Conservation (phyloP, 1,284 basidiomycete species). For the Serendipita sp. region DNA sequence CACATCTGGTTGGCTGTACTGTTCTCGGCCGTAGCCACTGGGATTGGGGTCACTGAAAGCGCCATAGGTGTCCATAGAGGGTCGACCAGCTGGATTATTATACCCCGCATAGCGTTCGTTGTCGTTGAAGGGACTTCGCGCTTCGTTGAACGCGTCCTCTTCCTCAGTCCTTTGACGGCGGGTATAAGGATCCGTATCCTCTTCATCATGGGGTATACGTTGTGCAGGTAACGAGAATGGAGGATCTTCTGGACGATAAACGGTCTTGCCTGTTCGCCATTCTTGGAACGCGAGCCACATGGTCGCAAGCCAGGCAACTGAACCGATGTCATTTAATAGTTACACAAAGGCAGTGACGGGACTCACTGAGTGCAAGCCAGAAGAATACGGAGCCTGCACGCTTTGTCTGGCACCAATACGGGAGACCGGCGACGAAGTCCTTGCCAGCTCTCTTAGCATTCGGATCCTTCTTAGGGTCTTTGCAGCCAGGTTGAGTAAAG, state of each 20-base stretch:
- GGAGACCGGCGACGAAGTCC: conserved; percentile 49
- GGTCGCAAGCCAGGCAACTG: conserved; percentile 55
- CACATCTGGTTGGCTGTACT: conserved; percentile 33
- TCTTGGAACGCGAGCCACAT: conserved; percentile 47
- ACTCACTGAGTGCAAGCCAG: conserved; percentile 53
- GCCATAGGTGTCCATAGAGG: conserved; percentile 72
- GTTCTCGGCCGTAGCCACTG: conserved; percentile 41
- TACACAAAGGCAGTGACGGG: conserved; percentile 11
- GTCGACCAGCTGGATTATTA: conserved; percentile 24
- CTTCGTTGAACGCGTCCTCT: conserved; percentile 14
- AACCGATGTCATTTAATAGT: conserved; percentile 8
- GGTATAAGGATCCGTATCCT: conserved; percentile 10
- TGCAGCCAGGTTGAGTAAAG: conserved; percentile 74
- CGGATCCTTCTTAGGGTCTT: conserved; percentile 60
- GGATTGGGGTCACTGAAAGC: conserved; percentile 75
- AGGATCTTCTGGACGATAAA: conserved; percentile 41
- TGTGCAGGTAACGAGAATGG: conserved; percentile 46
- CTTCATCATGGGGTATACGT: conserved; percentile 19
- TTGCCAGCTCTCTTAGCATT: conserved; percentile 47
- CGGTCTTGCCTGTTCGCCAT: conserved; percentile 56
- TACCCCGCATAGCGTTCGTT: background rate
- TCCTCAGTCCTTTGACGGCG: conserved; percentile 9
- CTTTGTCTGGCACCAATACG: conserved; percentile 74
- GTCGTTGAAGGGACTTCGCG: conserved; percentile 12
- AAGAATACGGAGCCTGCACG: conserved; percentile 77